Conservation (phyloP, 1,284 basidiomycete genomes). For the Trametes hirsuta region DNA sequence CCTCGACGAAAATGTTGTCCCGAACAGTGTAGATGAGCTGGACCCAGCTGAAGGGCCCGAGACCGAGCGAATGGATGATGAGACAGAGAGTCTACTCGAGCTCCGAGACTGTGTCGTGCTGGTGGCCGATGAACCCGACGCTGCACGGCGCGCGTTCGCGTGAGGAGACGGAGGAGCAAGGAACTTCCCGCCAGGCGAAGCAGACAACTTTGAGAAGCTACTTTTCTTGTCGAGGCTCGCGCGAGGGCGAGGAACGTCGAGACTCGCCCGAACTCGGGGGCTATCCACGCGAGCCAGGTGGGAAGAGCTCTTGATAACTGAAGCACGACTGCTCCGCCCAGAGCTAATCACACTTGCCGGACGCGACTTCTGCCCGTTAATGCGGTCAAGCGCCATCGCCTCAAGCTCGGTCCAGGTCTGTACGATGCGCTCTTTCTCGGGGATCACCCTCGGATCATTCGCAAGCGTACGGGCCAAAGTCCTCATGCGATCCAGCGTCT, state of each 20-base stretch:
- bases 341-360: conserved; percentile 63
- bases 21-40: conserved; percentile 46
- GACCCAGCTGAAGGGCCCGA: conserved; percentile 48
- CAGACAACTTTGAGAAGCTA: conserved; percentile 58
- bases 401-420: conserved; percentile 81
- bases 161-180: conserved; percentile 48
- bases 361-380: conserved; percentile 62
- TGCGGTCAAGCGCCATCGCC: conserved; percentile 74
- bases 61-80: conserved; percentile 54
- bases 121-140: conserved; percentile 47
- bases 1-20: conserved; percentile 78
- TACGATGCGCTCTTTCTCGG: conserved; percentile 63
- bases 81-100: conserved; percentile 50
- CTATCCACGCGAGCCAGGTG: conserved; percentile 36
- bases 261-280: conserved; percentile 20
- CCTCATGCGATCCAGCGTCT: conserved; percentile 50
- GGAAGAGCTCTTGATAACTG: conserved; percentile 36
- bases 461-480: conserved; percentile 43
- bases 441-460: conserved; percentile 58
- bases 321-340: conserved; percentile 56
- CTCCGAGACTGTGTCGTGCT: conserved; percentile 40
- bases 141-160: conserved; percentile 45
- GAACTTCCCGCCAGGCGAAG: conserved; percentile 45
- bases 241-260: conserved; percentile 27
- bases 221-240: conserved; percentile 27